phyloP scores from a whole-genome alignment of 23 red algal genomes.

The Gracilaria domingensis region DNA sequence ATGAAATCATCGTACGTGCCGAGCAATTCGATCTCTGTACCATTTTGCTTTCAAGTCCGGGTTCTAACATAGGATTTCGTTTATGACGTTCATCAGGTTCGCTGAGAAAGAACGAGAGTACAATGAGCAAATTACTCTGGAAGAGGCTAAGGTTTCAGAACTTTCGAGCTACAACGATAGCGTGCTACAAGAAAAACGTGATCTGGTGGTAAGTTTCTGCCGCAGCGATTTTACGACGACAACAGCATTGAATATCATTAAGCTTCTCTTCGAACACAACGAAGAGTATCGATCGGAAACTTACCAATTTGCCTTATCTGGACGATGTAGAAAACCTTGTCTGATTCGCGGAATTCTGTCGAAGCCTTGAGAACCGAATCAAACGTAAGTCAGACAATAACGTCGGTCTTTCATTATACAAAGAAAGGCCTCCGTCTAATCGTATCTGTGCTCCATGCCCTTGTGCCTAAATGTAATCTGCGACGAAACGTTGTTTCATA shows the following conservation, averaged over 20 bases:
- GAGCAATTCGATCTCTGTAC: background rate
- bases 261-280: background rate
- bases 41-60: background rate
- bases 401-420: background rate
- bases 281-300: background rate
- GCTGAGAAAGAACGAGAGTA: conserved; percentile 18
- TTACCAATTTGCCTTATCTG: background rate
- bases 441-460: background rate
- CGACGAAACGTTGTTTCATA: background rate
- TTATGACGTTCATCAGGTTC: background rate
- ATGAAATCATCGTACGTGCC: background rate
- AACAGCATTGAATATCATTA: background rate
- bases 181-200: background rate
- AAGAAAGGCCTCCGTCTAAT: background rate
- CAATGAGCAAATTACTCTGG: background rate
- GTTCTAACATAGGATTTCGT: background rate
- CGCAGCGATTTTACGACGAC: background rate
- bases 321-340: background rate
- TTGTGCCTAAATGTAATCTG: background rate
- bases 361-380: conserved; percentile 4
- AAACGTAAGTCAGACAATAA: background rate
- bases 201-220: conserved; percentile 11
- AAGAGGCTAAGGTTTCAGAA: background rate
- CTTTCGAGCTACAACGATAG: conserved; percentile 18
- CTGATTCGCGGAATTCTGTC: background rate